Evolutionary conservation across 441 rosid species (phyloP).

Genomic region (Adansonia rubrostipa): DNA sequence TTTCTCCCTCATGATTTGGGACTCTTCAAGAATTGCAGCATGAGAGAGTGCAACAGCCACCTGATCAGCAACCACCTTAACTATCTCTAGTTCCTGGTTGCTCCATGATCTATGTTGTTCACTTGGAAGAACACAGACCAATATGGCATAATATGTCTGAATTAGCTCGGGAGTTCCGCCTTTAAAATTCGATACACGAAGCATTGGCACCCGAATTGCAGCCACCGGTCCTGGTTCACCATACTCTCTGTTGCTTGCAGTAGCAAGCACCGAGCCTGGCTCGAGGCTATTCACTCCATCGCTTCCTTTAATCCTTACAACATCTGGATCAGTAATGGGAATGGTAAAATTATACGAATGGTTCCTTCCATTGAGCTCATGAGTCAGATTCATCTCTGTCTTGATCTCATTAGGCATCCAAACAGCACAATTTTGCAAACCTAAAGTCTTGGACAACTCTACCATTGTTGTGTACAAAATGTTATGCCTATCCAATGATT

Average conservation of each 20-base stretch:
- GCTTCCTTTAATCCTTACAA: conserved; percentile 58
- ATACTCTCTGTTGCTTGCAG: conserved; percentile 59
- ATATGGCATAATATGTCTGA: conserved; percentile 73
- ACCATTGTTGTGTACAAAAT: conserved; percentile 85
- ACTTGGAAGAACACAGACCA: conserved; percentile 86
- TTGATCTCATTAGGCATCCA: conserved; percentile 86
- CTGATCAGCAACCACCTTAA: conserved; percentile 95
- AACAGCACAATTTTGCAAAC: conserved; percentile 86
- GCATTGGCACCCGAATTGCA: conserved; percentile 97
- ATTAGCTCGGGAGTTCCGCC: conserved; percentile 85
- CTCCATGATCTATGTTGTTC: conserved; percentile 74
- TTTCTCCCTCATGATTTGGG: conserved; percentile 91
- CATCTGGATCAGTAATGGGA: conserved; percentile 72
- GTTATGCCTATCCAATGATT: conserved; percentile 85
- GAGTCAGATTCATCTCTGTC: conserved; percentile 76
- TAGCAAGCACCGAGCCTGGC: conserved; percentile 63
- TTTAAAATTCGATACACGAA: conserved; percentile 78
- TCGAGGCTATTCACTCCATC: conserved; percentile 66
- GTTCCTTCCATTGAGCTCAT: conserved; percentile 57
- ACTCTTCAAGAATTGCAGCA: conserved; percentile 94
- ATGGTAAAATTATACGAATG: conserved; percentile 48
- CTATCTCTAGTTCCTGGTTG: conserved; percentile 82
- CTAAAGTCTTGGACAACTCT: conserved; percentile 86
- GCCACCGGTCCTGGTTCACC: conserved; percentile 74
- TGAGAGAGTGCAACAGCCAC: conserved; percentile 97